Evolutionary conservation across 2,329 filamentous ascomycete genomes (phyloP).

Genomic region (Raffaelea arxii): DNA sequence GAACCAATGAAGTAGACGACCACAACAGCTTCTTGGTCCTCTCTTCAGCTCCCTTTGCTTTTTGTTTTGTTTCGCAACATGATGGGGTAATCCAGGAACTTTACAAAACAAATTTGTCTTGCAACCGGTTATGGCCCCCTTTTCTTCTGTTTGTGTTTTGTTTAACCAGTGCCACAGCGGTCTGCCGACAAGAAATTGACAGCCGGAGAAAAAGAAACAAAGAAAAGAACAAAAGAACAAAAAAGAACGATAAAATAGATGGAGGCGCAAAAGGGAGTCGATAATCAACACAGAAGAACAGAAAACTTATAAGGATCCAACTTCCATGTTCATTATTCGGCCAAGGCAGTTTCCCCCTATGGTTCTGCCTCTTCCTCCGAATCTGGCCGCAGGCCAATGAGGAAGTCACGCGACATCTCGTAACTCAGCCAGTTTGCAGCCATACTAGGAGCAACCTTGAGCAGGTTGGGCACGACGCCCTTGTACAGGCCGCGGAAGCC

Average conservation of each 20-base stretch:
- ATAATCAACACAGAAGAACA: neutral
- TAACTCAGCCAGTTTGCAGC: slow-evolving; percentile 97
- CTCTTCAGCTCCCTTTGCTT: too few relatives aligned
- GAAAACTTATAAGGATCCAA: too few relatives aligned
- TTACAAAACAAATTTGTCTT: neutral
- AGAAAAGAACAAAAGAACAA: too few relatives aligned
- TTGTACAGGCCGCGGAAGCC: slow-evolving; percentile 85
- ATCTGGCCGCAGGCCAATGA: slow-evolving; percentile 52
- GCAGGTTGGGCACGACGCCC: slow-evolving; percentile 85
- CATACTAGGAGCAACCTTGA: slow-evolving; percentile 98
- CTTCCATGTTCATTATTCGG: too few relatives aligned
- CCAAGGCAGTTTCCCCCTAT: slow-evolving; percentile 3
- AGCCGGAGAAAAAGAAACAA: too few relatives aligned
- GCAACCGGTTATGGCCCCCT: too few relatives aligned
- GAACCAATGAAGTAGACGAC: neutral
- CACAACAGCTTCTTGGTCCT: too few relatives aligned
- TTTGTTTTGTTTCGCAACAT: too few relatives aligned
- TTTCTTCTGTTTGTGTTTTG: too few relatives aligned
- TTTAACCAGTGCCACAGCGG: too few relatives aligned
- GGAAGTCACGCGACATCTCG: slow-evolving; percentile 82
- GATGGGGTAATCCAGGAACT: too few relatives aligned
- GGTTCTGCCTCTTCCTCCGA: slow-evolving; percentile 15
- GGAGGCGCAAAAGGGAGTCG: neutral
- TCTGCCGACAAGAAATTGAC: too few relatives aligned
- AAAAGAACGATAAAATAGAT: neutral